Percentiles rank a stretch among this genome's conserved stretches.
phyloP scores from a whole-genome alignment of 2,329 filamentous ascomycete species.

The Penicillium sp. region DNA sequence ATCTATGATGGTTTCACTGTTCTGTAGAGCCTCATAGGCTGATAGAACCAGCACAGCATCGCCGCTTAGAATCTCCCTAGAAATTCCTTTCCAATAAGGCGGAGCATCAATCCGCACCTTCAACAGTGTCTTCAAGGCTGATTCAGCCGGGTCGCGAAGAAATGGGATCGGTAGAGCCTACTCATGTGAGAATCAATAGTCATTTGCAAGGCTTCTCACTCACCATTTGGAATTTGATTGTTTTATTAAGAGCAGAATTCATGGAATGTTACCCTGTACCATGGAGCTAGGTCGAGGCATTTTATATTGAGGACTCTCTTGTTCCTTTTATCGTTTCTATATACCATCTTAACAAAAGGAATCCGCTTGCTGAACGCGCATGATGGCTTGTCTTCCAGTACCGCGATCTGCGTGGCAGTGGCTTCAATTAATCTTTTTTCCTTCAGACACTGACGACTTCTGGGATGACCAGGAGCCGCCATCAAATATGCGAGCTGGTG shows the following conservation, averaged over 20 bases:
- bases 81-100: conserved; percentile 3
- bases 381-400: not conserved
- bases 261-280: not conserved
- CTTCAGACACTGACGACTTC: not conserved
- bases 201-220: conserved; percentile 5
- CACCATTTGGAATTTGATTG: not conserved
- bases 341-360: not conserved
- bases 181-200: conserved; percentile 4
- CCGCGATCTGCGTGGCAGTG: not conserved
- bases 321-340: not conserved
- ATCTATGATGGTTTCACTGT: conserved; percentile 1
- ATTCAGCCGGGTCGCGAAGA: conserved; percentile 4
- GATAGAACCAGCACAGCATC: conserved; percentile 4
- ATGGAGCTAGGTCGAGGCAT: not conserved
- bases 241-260: not conserved
- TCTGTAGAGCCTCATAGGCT: conserved; percentile 4
- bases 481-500: not conserved
- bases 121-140: conserved; percentile 6
- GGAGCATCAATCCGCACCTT: conserved; percentile 5
- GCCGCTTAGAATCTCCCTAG: conserved; percentile 1
- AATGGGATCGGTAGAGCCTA: conserved; percentile 5
- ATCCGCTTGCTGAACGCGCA: not conserved
- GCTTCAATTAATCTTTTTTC: not conserved
- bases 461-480: not conserved
- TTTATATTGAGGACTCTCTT: not conserved